phyloP scores from a whole-genome alignment of 495 filamentous ascomycete species.

The Aspergillus haitiensis region DNA sequence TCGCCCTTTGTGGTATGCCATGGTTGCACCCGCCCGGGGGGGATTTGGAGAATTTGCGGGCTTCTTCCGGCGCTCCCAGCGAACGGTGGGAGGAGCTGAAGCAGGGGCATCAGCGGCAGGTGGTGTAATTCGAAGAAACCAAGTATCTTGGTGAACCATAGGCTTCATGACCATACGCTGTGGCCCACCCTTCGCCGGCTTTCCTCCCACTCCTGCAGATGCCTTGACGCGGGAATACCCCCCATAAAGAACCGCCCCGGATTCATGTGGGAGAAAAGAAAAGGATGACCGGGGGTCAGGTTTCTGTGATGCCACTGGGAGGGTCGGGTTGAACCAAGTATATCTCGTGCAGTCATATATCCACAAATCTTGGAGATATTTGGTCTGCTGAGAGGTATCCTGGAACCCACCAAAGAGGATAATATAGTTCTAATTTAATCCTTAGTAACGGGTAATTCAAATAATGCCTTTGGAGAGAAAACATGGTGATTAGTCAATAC shows the following conservation, averaged over 20 bases:
- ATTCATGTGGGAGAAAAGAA: conserved; percentile 84
- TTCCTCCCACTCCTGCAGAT: conserved; percentile 45
- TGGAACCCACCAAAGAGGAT: conserved; percentile 85
- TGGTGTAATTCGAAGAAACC: conserved; percentile 81
- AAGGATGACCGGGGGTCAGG: conserved; percentile 90
- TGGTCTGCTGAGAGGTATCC: conserved; percentile 89
- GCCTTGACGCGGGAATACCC: conserved; percentile 91
- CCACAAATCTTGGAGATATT: conserved; percentile 76
- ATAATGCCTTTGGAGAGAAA: conserved; percentile 19
- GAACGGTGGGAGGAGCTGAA: conserved; percentile 63
- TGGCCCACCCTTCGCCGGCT: conserved; percentile 62
- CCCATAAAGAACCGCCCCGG: conserved; percentile 84
- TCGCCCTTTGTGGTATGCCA: conserved; percentile 88
- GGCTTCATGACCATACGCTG: conserved; percentile 75
- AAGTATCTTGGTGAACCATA: conserved; percentile 89
- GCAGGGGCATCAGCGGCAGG: conserved; percentile 62
- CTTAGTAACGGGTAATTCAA: too few relatives aligned
- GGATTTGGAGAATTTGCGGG: conserved; percentile 87
- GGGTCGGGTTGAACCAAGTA: conserved; percentile 69
- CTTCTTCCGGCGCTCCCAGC: conserved; percentile 92
- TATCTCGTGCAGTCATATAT: conserved; percentile 70
- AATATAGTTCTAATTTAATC: conserved; percentile 57
- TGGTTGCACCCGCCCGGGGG: conserved; percentile 79
- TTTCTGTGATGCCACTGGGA: conserved; percentile 74
- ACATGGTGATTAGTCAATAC: conserved; percentile 39